A percentile compares a stretch with the other conserved stretches of the same genome.
Evolutionary conservation across 176 grass and related monocot species (phyloP).

Genomic region (Zoysia japonica): DNA sequence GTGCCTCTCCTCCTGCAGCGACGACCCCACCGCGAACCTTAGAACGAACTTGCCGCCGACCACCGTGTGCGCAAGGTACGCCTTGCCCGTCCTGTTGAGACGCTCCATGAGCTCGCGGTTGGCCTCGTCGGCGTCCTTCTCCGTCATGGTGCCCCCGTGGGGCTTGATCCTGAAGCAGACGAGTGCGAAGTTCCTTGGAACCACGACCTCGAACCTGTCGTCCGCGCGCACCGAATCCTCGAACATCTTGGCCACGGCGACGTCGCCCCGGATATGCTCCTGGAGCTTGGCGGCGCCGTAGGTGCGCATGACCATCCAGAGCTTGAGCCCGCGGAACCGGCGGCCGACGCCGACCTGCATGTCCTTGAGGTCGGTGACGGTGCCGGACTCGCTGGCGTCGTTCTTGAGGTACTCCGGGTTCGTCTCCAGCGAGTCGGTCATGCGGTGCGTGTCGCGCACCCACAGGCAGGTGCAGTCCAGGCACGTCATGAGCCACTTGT

Average conservation of each 20-base stretch:
- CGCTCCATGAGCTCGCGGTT: constrained; percentile 43
- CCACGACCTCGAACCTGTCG: constrained; percentile 41
- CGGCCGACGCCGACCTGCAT: constrained; percentile 62
- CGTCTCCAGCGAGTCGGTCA: constrained; percentile 38
- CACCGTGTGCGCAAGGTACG: constrained; percentile 41
- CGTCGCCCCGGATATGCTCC: constrained; percentile 66
- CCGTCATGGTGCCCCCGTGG: neutral
- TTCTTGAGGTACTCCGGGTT: constrained; percentile 64
- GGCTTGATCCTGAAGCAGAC: constrained; percentile 54
- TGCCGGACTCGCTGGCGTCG: constrained; percentile 48
- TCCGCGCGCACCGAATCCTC: constrained; percentile 45
- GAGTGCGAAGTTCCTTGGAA: constrained; percentile 34
- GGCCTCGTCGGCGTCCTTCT: constrained; percentile 14
- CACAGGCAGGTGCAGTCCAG: too few species aligned
- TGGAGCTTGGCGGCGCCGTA: constrained; percentile 44
- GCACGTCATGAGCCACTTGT: too few species aligned
- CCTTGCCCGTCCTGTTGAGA: constrained; percentile 34
- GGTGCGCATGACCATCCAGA: constrained; percentile 62
- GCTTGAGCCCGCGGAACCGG: constrained; percentile 53
- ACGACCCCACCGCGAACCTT: constrained; percentile 43
- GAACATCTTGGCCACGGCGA: constrained; percentile 54
- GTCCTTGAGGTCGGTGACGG: constrained; percentile 54
- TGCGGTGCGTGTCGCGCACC: too few species aligned
- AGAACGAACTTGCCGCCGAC: constrained; percentile 32
- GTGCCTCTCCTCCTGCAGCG: constrained; percentile 38